These are phyloP conservation scores for Colletotrichum costaricense DNA, from an alignment of 2,329 filamentous ascomycete genomes.

Conservation along the genomic window DNA sequence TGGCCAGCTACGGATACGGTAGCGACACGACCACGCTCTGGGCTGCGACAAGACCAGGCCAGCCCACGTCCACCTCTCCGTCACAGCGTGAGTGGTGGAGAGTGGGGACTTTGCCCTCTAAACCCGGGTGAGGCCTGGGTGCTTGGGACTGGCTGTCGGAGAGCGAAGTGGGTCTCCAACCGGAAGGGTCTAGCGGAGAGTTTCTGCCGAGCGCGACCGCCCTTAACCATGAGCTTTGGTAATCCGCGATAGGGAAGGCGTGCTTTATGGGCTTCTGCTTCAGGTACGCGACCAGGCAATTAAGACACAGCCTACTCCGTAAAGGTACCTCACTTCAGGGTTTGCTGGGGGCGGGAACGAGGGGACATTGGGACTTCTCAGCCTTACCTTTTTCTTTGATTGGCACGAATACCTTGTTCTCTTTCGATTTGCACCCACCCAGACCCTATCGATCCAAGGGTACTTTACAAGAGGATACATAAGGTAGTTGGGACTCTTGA, in stretches of 20 bases:
- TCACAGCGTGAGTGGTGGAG: constrained; percentile 11
- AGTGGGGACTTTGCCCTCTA: background rate
- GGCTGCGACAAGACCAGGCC: background rate
- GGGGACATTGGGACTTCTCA: background rate
- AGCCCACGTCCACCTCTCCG: background rate
- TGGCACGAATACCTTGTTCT: background rate
- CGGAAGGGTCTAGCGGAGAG: background rate
- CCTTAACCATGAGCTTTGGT: background rate
- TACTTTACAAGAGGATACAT: background rate
- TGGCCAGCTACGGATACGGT: constrained; percentile 1
- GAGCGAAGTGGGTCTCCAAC: constrained; percentile 4
- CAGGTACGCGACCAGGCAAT: background rate
- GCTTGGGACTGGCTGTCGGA: constrained; percentile 12
- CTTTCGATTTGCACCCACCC: background rate
- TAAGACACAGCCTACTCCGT: background rate
- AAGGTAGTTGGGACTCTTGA: background rate
- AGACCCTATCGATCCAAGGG: background rate
- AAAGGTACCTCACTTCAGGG: background rate
- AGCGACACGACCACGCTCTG: background rate
- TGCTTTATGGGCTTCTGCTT: constrained; percentile 15
- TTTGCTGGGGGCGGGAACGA: background rate
- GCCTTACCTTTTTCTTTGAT: background rate
- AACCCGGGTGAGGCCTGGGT: constrained; percentile 5
- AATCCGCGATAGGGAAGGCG: constrained; percentile 28
- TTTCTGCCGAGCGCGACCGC: constrained; percentile 25